Conservation (phyloP, 176 grass and related monocot species). For the Microstegium vimineum region DNA sequence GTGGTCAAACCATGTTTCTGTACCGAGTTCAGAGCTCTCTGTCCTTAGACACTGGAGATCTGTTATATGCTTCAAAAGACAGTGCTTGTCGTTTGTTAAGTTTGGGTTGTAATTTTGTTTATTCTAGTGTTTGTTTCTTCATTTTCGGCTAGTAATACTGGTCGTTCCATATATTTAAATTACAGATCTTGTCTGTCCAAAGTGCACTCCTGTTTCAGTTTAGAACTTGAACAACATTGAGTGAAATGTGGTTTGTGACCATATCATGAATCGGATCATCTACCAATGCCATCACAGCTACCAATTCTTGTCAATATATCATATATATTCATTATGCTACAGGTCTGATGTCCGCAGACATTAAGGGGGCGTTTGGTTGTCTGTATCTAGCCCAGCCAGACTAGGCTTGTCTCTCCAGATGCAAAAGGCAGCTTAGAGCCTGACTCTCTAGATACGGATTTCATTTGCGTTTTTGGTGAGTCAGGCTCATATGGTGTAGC, state of each 20-base stretch:
- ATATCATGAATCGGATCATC: not conserved
- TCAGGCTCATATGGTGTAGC: too few species aligned
- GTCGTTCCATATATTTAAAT: not conserved
- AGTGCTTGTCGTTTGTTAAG: not conserved
- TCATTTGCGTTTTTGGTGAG: too few species aligned
- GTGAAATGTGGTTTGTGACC: not conserved
- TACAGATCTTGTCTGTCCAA: not conserved
- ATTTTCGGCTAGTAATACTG: slow-evolving; percentile 24
- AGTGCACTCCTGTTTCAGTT: not conserved
- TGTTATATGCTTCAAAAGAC: slow-evolving; percentile 16
- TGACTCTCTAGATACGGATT: too few species aligned
- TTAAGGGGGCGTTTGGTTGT: too few species aligned
- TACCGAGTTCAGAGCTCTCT: not conserved
- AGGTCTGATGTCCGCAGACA: not conserved
- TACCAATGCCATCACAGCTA: not conserved
- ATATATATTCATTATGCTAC: not conserved
- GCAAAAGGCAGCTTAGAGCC: too few species aligned
- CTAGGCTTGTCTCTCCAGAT: too few species aligned
- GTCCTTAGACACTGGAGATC: not conserved
- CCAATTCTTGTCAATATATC: not conserved
- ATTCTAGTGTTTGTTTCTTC: slow-evolving; percentile 16
- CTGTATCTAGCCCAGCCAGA: too few species aligned
- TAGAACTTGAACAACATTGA: not conserved
- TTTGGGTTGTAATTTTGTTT: slow-evolving; percentile 7
- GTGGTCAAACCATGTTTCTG: not conserved